These are phyloP conservation scores for Xylaria cubensis DNA, from an alignment of 495 filamentous ascomycete species.

Conservation along the genomic window DNA sequence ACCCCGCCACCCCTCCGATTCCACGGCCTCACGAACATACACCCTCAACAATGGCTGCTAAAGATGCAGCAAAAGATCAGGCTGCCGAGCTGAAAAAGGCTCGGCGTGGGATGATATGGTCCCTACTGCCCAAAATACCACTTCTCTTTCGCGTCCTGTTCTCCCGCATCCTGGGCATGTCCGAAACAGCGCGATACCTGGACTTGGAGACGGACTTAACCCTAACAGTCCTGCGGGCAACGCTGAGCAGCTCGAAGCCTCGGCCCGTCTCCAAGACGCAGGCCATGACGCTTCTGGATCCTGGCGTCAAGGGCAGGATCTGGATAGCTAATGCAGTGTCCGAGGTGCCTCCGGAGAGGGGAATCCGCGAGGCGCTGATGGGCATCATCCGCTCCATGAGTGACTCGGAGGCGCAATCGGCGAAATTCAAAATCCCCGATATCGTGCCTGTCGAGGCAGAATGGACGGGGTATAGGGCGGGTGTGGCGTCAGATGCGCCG, in stretches of 20 bases:
- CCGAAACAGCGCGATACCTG: conserved; percentile 73
- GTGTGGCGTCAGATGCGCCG: conserved; percentile 59
- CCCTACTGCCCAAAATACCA: conserved; percentile 66
- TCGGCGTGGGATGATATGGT: conserved; percentile 48
- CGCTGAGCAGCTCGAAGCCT: conserved; percentile 45
- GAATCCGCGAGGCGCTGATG: conserved; percentile 65
- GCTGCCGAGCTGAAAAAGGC: conserved; percentile 21
- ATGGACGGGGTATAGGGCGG: conserved; percentile 79
- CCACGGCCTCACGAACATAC: not conserved
- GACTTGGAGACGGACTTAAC: conserved; percentile 79
- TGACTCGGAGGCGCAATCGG: conserved; percentile 44
- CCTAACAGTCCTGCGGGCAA: conserved; percentile 71
- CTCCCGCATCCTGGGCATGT: conserved; percentile 68
- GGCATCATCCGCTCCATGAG: conserved; percentile 71
- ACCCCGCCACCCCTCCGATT: not conserved
- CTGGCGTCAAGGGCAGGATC: conserved; percentile 75
- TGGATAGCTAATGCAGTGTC: conserved; percentile 77
- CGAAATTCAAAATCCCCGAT: conserved; percentile 59
- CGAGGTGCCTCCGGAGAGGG: conserved; percentile 55
- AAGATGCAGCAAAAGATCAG: conserved; percentile 6
- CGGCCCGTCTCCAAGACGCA: conserved; percentile 69
- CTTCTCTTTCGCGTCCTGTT: conserved; percentile 71
- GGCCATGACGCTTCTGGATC: conserved; percentile 63
- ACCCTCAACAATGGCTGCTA: not conserved
- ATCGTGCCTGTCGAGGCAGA: conserved; percentile 74